These are phyloP conservation scores for Zymoseptoria crescenta DNA, from an alignment of 2,329 filamentous ascomycete species.

Conservation along the genomic window DNA sequence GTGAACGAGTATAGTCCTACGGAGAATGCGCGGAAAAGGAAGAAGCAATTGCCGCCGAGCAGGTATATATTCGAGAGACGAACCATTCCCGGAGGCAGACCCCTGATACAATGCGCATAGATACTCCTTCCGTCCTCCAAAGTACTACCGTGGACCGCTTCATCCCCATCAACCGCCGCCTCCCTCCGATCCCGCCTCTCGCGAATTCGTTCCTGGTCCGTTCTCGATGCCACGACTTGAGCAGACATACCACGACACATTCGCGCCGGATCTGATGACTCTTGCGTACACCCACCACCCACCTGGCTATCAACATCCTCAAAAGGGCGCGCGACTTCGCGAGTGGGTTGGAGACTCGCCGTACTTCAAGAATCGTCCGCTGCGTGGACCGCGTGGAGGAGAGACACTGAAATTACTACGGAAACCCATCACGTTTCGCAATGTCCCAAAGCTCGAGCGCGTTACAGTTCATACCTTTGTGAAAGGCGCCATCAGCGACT, in stretches of 20 bases:
- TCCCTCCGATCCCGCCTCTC: conserved; percentile 76
- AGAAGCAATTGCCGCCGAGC: conserved; percentile 43
- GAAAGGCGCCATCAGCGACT: conserved; percentile 58
- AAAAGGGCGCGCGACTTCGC: conserved; percentile 61
- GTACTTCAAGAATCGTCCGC: conserved; percentile 85
- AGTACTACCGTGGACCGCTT: conserved; percentile 87
- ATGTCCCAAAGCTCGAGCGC: conserved; percentile 72
- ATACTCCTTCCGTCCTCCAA: conserved; percentile 91
- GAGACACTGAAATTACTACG: conserved; percentile 63
- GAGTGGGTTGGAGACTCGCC: conserved; percentile 85
- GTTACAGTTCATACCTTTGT: conserved; percentile 76
- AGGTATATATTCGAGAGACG: conserved; percentile 37
- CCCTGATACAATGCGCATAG: conserved; percentile 39
- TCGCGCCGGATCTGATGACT: conserved; percentile 80
- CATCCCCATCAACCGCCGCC: conserved; percentile 89
- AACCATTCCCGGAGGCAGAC: neutral
- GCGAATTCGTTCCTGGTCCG: conserved; percentile 81
- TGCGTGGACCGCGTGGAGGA: conserved; percentile 74
- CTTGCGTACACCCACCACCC: conserved; percentile 80
- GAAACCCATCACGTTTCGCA: conserved; percentile 64
- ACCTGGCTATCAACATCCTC: conserved; percentile 59
- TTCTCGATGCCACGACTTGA: conserved; percentile 81
- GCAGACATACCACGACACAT: conserved; percentile 81
- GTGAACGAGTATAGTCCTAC: conserved; percentile 31
- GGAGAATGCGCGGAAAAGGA: conserved; percentile 37